Evolutionary conservation across 805 yeast species (phyloP), one percentile per base, ranked within the genome.

Genomic region (Saccharomycopsis sp.): DNA sequence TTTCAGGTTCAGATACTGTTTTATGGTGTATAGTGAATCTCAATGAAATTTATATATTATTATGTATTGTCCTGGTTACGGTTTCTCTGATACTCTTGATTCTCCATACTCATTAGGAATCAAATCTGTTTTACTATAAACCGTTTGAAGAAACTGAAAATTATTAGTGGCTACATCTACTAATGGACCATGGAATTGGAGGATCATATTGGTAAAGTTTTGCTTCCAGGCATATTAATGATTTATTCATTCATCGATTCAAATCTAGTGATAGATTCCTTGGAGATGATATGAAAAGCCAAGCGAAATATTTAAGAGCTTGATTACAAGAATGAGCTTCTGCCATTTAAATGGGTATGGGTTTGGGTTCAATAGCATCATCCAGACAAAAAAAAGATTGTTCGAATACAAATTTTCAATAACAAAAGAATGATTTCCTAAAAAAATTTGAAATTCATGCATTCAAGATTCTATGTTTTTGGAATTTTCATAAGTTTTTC

Each of bases 1-100:
- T 82, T n/a, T 77, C 86, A 3, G 94, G 94, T 3, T 76, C 72
- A 51, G 72, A 70, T 3, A 75, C 88, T 0, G 66, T 72, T 14
- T 86, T 76, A 50, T 76, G 65, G 30, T 74, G 78, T 37, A 36
- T 25, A 47, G 74, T 74, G 30, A 85, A 94, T 94, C 70, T 81
- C 36, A 79, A 77, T 48, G 87, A 80, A 39, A 58, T 80, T 21
- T 69, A 69, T 81, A 79, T 49, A 86, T 95, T 60, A 68, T 78
- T 39, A 85, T 87, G 74, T 95, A 85, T 50, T 64, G 94, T 30
- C 94, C 94, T 3, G 95, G 95, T 0, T 70, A 69, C 49, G 94
- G 81, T 0, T 73, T 79, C 49, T 78, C 87, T 14, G 94, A 85
- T 51, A 72, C 80, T 39, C 74, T 84, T 0, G 87, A 89, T 0